These are phyloP conservation scores for Euphorbia schlechtendalii DNA, from an alignment of 441 rosid species.

Conservation along the genomic window DNA sequence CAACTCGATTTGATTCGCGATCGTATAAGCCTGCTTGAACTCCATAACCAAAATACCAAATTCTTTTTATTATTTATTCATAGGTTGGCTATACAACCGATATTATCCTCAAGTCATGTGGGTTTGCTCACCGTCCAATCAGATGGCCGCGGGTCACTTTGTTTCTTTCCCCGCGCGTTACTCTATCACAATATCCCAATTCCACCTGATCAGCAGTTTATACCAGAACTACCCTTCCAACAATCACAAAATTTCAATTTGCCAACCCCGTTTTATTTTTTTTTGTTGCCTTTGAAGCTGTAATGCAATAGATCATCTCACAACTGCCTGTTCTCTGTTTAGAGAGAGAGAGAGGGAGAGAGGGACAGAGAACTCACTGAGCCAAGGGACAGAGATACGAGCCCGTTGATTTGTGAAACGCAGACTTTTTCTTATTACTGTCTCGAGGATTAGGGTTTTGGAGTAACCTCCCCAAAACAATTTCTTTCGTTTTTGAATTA, in stretches of 20 bases:
- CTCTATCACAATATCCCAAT: constrained; percentile 2
- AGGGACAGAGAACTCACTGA: background rate
- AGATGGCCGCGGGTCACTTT: background rate
- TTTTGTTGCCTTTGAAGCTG: constrained; percentile 13
- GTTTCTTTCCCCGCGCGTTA: background rate
- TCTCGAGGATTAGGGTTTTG: constrained; percentile 28
- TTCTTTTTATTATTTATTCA: too few relatives aligned
- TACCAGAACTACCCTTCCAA: constrained; percentile 37
- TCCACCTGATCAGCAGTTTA: background rate
- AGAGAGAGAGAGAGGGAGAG: constrained; percentile 9
- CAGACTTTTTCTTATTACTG: constrained; percentile 17
- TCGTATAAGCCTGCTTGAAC: too few relatives aligned
- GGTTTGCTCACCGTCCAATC: background rate
- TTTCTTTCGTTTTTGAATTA: constrained; percentile 16
- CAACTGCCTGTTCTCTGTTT: constrained; percentile 1
- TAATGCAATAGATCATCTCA: constrained; percentile 9
- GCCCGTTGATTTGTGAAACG: background rate
- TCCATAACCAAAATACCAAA: too few relatives aligned
- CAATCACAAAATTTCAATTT: constrained; percentile 25
- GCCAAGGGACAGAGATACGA: background rate
- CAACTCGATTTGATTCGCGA: too few relatives aligned
- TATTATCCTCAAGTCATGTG: too few relatives aligned
- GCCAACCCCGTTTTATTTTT: background rate
- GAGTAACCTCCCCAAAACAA: background rate
- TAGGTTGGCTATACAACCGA: background rate